Conservation (phyloP, 106 monocot genomes). For the Dioscorea dumetorum region DNA sequence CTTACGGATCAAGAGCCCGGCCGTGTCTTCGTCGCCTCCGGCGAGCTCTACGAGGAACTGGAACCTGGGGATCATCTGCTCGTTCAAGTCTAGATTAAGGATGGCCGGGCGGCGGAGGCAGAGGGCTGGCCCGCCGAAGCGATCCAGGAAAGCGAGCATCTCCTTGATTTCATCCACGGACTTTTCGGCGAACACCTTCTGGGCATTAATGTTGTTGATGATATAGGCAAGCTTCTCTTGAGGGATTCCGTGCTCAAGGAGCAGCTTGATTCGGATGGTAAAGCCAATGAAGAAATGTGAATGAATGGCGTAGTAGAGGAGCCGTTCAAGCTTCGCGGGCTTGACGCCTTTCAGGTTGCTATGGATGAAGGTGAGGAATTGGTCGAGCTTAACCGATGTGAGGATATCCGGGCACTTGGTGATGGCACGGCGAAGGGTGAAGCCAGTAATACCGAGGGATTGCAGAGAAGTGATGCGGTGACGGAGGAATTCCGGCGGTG, state of each 20-base stretch:
- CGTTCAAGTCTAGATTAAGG: constrained; percentile 42
- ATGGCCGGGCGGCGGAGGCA: constrained; percentile 55
- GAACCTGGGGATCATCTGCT: constrained; percentile 44
- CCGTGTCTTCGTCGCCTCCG: constrained; percentile 31
- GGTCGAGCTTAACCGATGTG: constrained; percentile 15
- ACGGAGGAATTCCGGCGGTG: constrained; percentile 23
- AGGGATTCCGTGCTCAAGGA: constrained; percentile 35
- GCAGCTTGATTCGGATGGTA: constrained; percentile 9
- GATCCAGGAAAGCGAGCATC: constrained; percentile 33
- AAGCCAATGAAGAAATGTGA: constrained; percentile 12
- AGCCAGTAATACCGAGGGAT: constrained; percentile 16
- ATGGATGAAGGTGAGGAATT: constrained; percentile 26
- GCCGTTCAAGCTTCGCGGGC: constrained; percentile 38
- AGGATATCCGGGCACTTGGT: constrained; percentile 34
- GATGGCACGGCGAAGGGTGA: constrained; percentile 21
- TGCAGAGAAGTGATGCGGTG: constrained; percentile 16
- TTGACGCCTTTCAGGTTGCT: constrained; percentile 15
- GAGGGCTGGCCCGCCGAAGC: constrained; percentile 21
- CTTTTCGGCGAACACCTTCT: constrained; percentile 43
- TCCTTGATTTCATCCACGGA: constrained; percentile 24
- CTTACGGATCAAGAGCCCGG: constrained; percentile 35
- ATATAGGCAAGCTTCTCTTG: constrained; percentile 31
- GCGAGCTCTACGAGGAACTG: constrained; percentile 39
- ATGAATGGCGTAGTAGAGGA: constrained; percentile 20
- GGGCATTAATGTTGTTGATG: constrained; percentile 38